These are phyloP conservation scores for Tulasnella sp. DNA, from an alignment of 768 basidiomycete genomes.

Conservation along the genomic window DNA sequence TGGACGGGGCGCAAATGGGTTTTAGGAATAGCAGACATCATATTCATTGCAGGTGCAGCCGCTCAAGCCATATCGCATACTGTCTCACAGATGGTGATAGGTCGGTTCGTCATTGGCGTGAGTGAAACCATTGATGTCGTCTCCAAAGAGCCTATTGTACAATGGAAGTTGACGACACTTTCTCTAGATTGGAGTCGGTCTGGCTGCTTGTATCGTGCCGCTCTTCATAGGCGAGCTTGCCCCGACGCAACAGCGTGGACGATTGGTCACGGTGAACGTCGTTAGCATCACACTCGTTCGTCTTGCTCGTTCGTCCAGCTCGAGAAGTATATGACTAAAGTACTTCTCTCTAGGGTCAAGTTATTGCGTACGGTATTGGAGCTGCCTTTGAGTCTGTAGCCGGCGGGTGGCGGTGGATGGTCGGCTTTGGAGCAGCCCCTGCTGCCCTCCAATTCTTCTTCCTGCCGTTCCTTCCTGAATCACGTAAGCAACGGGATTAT, in stretches of 20 bases:
- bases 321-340: not conserved
- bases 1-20: conserved; percentile 56
- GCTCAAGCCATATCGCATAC: conserved; percentile 55
- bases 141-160: not conserved
- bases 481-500: conserved; percentile 39
- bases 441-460: conserved; percentile 50
- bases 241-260: conserved; percentile 53
- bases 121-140: not conserved
- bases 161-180: conserved; percentile 4
- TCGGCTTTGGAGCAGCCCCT: conserved; percentile 61
- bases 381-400: conserved; percentile 48
- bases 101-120: conserved; percentile 59
- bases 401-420: conserved; percentile 77
- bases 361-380: conserved; percentile 64
- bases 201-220: conserved; percentile 68
- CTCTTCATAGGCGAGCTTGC: conserved; percentile 78
- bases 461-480: conserved; percentile 62
- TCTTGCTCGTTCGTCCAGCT: not conserved
- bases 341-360: conserved; percentile 31
- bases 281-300: conserved; percentile 52
- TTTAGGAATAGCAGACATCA: conserved; percentile 52
- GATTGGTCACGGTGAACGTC: conserved; percentile 73
- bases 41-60: conserved; percentile 66
- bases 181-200: conserved; percentile 40
- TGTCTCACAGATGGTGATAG: conserved; percentile 63